phyloP scores from a whole-genome alignment of 805 yeast genomes.

The Brettanomyces custersianus region DNA sequence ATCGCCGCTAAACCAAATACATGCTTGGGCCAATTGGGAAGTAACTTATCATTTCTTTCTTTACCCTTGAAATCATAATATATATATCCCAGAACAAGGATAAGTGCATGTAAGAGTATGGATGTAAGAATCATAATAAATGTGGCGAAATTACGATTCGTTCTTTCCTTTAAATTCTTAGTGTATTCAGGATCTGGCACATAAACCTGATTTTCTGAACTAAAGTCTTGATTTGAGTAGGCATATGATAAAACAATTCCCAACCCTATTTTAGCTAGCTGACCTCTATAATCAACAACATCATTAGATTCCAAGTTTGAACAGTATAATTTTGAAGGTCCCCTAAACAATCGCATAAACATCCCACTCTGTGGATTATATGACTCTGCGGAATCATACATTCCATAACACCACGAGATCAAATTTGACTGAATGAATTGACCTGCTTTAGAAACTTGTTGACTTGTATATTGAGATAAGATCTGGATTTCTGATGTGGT shows the following conservation, averaged over 20 bases:
- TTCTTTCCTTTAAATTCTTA: constrained; percentile 12
- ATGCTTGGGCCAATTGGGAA: constrained; percentile 29
- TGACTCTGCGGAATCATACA: constrained; percentile 19
- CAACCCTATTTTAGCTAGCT: constrained; percentile 32
- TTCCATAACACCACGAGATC: constrained; percentile 38
- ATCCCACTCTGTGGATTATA: constrained; percentile 1
- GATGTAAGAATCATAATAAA: constrained; percentile 24
- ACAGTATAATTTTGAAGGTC: constrained; percentile 10
- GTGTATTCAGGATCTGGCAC: constrained; percentile 20
- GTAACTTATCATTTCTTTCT: constrained; percentile 3
- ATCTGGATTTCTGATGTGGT: constrained; percentile 42
- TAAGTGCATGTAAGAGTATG: constrained; percentile 21
- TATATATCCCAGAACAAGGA: constrained; percentile 23
- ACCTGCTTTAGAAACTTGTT: constrained; percentile 39
- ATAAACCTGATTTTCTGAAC: constrained; percentile 7
- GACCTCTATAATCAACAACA: constrained; percentile 37
- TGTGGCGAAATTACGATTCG: constrained; percentile 17
- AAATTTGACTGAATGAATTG: constrained; percentile 35
- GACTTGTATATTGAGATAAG: constrained; percentile 35
- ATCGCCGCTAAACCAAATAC: constrained; percentile 28
- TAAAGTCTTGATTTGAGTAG: constrained; percentile 14
- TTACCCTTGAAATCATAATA: constrained; percentile 31
- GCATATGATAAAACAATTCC: constrained; percentile 41
- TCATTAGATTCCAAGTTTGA: constrained; percentile 11
- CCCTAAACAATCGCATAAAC: neutral